phyloP scores from a whole-genome alignment of 805 yeast species.

The Candida boidinii region DNA sequence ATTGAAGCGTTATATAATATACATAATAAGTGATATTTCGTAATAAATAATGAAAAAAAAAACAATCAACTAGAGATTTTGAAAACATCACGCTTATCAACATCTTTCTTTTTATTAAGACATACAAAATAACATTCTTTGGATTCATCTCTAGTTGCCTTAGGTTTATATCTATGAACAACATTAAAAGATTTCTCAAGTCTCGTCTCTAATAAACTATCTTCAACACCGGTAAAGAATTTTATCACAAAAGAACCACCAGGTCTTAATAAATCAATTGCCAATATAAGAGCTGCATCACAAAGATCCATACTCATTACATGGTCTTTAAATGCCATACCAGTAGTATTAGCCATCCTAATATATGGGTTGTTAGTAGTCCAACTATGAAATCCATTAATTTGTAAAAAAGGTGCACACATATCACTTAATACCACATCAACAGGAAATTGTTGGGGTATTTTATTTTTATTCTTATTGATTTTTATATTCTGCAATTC shows the following conservation, averaged over 20 bases:
- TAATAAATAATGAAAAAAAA: too few relatives aligned
- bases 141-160: conserved; percentile 70
- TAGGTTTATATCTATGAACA: conserved; percentile 71
- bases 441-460: conserved; percentile 34
- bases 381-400: conserved; percentile 42
- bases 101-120: conserved; percentile 30
- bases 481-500: too few relatives aligned
- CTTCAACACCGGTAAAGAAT: conserved; percentile 79
- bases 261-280: conserved; percentile 59
- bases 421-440: conserved; percentile 74
- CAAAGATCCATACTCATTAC: conserved; percentile 81
- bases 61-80: conserved; percentile 6
- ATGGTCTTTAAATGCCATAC: conserved; percentile 76
- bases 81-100: conserved; percentile 39
- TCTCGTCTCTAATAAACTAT: conserved; percentile 49
- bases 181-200: conserved; percentile 48
- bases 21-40: too few relatives aligned
- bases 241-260: conserved; percentile 78
- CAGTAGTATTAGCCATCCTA: conserved; percentile 94
- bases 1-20: too few relatives aligned
- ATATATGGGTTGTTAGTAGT: conserved; percentile 70
- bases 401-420: conserved; percentile 61
- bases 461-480: too few relatives aligned
- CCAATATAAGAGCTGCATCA: conserved; percentile 78
- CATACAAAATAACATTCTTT: conserved; percentile 79